Evolutionary conservation across 768 basidiomycete genomes (phyloP).

Genomic region (Amanita polypyramis): DNA sequence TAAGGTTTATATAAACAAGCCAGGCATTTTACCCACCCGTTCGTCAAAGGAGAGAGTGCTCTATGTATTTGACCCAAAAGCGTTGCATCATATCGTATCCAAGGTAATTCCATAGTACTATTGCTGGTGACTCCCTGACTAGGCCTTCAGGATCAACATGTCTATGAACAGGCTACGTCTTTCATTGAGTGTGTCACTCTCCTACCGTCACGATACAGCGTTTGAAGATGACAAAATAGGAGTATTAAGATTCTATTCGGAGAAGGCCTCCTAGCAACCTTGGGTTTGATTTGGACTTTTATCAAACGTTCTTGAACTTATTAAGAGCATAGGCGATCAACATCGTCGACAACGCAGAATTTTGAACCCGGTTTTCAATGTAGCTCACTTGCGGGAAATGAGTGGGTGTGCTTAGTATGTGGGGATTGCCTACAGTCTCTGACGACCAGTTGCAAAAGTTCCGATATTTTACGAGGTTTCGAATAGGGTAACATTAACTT

Average conservation of each 20-base stretch:
- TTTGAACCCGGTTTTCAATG: slow-evolving; percentile 34
- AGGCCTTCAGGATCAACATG: slow-evolving; percentile 19
- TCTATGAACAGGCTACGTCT: slow-evolving; percentile 18
- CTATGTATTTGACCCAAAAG: slow-evolving; percentile 33
- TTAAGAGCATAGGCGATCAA: slow-evolving; percentile 24
- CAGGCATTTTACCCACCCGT: not conserved
- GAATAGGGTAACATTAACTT: slow-evolving; percentile 15
- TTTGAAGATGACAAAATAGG: not conserved
- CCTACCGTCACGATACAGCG: not conserved
- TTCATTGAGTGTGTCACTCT: slow-evolving; percentile 16
- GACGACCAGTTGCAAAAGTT: slow-evolving; percentile 12
- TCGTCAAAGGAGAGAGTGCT: slow-evolving; percentile 16
- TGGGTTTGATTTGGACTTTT: not conserved
- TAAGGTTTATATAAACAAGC: not conserved
- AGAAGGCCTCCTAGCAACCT: not conserved
- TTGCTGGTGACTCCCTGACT: not conserved
- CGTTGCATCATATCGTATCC: slow-evolving; percentile 33
- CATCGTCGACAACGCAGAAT: slow-evolving; percentile 33
- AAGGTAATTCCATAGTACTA: slow-evolving; percentile 22
- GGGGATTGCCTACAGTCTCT: not conserved
- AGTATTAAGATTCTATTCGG: not conserved
- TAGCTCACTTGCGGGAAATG: slow-evolving; percentile 28
- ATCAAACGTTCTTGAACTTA: slow-evolving; percentile 18
- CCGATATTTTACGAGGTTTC: slow-evolving; percentile 24
- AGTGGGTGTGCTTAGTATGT: slow-evolving; percentile 12